phyloP scores from a whole-genome alignment of 768 basidiomycete species.

The Amanita molliuscula region DNA sequence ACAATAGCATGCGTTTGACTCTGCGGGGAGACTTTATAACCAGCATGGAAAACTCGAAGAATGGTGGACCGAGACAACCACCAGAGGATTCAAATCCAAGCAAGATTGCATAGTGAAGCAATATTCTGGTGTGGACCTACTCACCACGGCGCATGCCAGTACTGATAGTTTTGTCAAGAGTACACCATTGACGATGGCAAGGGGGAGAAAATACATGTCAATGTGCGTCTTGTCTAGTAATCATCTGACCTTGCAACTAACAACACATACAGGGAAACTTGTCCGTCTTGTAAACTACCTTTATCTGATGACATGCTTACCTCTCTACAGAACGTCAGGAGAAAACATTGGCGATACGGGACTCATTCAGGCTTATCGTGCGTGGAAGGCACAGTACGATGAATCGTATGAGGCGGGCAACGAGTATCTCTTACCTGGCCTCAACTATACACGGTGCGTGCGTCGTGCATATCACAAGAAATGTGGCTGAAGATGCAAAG shows the following conservation, averaged over 20 bases:
- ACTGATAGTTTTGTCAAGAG: conserved; percentile 6
- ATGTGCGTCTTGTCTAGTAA: conserved; percentile 36
- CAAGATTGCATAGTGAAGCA: conserved; percentile 89
- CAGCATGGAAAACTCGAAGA: conserved; percentile 78
- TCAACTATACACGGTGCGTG: conserved; percentile 59
- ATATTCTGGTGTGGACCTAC: conserved; percentile 54
- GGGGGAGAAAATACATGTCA: conserved; percentile 76
- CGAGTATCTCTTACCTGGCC: conserved; percentile 75
- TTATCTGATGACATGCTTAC: conserved; percentile 7
- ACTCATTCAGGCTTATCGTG: conserved; percentile 77
- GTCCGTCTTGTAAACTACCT: conserved; percentile 25
- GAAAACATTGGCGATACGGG: conserved; percentile 89
- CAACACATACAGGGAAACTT: conserved; percentile 50
- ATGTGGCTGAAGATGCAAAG: conserved; percentile 22
- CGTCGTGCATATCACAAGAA: not conserved
- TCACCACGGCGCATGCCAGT: not conserved
- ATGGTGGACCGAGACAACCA: conserved; percentile 92
- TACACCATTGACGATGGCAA: conserved; percentile 83
- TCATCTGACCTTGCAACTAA: conserved; percentile 2
- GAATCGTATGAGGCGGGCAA: conserved; percentile 44
- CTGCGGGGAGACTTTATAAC: conserved; percentile 84
- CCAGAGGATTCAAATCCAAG: conserved; percentile 69
- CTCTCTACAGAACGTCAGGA: conserved; percentile 59
- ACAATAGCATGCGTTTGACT: conserved; percentile 79
- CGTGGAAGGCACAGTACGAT: conserved; percentile 77